phyloP scores from a whole-genome alignment of 495 filamentous ascomycete genomes.

The Penicillium chermesinum region DNA sequence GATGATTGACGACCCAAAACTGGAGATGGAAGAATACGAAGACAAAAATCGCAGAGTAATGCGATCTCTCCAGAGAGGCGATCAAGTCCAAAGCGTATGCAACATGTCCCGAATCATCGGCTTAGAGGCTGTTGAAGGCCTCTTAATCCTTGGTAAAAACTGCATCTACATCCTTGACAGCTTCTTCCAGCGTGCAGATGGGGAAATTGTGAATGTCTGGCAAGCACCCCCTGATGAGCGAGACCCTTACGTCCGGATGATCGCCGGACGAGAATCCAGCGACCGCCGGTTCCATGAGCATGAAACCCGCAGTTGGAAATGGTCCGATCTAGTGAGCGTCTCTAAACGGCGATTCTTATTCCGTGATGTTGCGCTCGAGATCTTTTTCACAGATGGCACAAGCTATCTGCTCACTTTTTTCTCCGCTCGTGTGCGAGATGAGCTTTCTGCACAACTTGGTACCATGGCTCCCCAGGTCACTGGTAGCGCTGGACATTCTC shows the following conservation, averaged over 20 bases:
- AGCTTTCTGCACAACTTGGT: slow-evolving; percentile 67
- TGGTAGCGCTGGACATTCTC: slow-evolving; percentile 46
- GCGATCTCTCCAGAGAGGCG: slow-evolving; percentile 84
- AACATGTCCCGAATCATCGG: slow-evolving; percentile 93
- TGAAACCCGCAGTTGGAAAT: slow-evolving; percentile 85
- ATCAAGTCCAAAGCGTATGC: slow-evolving; percentile 88
- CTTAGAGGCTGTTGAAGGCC: slow-evolving; percentile 84
- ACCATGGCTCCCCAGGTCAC: slow-evolving; percentile 73
- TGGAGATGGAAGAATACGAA: slow-evolving; percentile 80
- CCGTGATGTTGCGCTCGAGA: slow-evolving; percentile 88
- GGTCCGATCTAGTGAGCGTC: slow-evolving; percentile 92
- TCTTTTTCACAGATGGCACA: slow-evolving; percentile 94
- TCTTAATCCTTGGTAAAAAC: slow-evolving; percentile 89
- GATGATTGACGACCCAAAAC: slow-evolving; percentile 82
- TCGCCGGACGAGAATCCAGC: slow-evolving; percentile 67
- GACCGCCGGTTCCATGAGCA: slow-evolving; percentile 62
- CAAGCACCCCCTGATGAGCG: slow-evolving; percentile 89
- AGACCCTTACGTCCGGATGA: slow-evolving; percentile 91
- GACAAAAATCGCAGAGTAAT: slow-evolving; percentile 98
- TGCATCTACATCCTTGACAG: slow-evolving; percentile 91
- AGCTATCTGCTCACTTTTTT: slow-evolving; percentile 89
- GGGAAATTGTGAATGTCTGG: slow-evolving; percentile 93
- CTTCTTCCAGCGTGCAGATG: slow-evolving; percentile 88
- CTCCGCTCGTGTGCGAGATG: slow-evolving; percentile 66
- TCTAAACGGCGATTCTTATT: slow-evolving; percentile 94